phyloP scores from a whole-genome alignment of 768 basidiomycete species.

The Pulveroboletus sp. region DNA sequence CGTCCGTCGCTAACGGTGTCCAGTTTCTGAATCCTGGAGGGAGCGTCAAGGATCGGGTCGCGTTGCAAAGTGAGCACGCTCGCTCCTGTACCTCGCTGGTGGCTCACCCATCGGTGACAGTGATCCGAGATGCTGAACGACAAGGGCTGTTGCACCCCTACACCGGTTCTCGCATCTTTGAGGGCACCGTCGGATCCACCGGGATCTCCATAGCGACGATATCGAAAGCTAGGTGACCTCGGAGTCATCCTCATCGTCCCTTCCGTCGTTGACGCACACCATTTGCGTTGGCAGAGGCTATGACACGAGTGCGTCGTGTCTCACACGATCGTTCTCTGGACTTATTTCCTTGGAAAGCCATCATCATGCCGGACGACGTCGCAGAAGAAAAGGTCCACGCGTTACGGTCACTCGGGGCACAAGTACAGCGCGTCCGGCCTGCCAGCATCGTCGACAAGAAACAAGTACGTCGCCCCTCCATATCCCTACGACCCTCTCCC shows the following conservation, averaged over 20 bases:
- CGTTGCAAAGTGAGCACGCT: slow-evolving; percentile 66
- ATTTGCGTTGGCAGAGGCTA: slow-evolving; percentile 58
- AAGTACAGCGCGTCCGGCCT: slow-evolving; percentile 87
- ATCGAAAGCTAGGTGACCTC: slow-evolving; percentile 69
- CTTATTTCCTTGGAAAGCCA: slow-evolving; percentile 44
- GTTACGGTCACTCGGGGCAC: slow-evolving; percentile 76
- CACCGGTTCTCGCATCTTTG: slow-evolving; percentile 90
- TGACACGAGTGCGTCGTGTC: slow-evolving; percentile 57
- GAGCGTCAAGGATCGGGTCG: slow-evolving; percentile 97
- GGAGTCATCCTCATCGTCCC: neutral
- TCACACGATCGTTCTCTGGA: too few relatives aligned
- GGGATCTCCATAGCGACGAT: slow-evolving; percentile 97
- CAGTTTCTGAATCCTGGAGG: slow-evolving; percentile 97
- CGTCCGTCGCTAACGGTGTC: neutral
- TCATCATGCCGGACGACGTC: slow-evolving; percentile 87
- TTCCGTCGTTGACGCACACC: neutral
- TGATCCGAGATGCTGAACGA: slow-evolving; percentile 91
- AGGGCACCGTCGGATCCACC: slow-evolving; percentile 94
- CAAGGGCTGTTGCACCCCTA: slow-evolving; percentile 77
- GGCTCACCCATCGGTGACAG: slow-evolving; percentile 38
- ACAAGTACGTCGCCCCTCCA: slow-evolving; percentile 49
- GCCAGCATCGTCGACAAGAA: slow-evolving; percentile 97
- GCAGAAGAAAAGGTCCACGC: slow-evolving; percentile 89
- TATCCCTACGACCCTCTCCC: neutral
- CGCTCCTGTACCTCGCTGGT: neutral